Evolutionary conservation across 768 basidiomycete genomes (phyloP).

Genomic region (Tremella fuciformis): DNA sequence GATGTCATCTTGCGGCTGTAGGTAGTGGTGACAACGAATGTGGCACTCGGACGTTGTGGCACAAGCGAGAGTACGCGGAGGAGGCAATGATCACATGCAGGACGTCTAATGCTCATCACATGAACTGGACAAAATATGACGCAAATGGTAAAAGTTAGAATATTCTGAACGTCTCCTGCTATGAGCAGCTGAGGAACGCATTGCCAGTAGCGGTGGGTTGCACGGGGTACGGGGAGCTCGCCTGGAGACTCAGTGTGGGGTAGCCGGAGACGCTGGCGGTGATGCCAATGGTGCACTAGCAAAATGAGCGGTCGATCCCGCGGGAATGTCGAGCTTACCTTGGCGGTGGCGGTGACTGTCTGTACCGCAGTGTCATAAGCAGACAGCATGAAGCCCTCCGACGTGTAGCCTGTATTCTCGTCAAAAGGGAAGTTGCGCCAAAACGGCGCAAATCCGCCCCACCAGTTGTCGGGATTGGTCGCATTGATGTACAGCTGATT

Average conservation of each 20-base stretch:
- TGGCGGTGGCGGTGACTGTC: neutral
- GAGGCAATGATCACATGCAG: too few relatives aligned
- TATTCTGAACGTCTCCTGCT: too few relatives aligned
- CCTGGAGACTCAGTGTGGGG: conserved; percentile 1
- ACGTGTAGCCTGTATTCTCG: neutral
- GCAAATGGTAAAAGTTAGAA: too few relatives aligned
- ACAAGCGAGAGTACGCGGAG: too few relatives aligned
- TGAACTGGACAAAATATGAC: too few relatives aligned
- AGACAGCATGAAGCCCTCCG: conserved; percentile 1
- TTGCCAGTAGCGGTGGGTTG: neutral
- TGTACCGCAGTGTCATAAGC: neutral
- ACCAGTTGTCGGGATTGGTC: neutral
- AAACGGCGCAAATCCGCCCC: neutral
- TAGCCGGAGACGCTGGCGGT: neutral
- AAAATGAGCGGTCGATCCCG: too few relatives aligned
- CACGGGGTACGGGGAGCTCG: neutral
- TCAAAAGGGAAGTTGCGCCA: conserved; percentile 6
- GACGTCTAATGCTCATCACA: too few relatives aligned
- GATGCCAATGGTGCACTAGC: neutral
- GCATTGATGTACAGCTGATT: too few relatives aligned
- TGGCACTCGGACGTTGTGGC: too few relatives aligned
- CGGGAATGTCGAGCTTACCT: neutral
- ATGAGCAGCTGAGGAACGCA: neutral
- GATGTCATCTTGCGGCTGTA: too few relatives aligned
- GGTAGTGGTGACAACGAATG: too few relatives aligned